These are phyloP conservation scores for Coemansia sp. DNA, from an alignment of 192 early-diverging fungal genomes.

Conservation along the genomic window DNA sequence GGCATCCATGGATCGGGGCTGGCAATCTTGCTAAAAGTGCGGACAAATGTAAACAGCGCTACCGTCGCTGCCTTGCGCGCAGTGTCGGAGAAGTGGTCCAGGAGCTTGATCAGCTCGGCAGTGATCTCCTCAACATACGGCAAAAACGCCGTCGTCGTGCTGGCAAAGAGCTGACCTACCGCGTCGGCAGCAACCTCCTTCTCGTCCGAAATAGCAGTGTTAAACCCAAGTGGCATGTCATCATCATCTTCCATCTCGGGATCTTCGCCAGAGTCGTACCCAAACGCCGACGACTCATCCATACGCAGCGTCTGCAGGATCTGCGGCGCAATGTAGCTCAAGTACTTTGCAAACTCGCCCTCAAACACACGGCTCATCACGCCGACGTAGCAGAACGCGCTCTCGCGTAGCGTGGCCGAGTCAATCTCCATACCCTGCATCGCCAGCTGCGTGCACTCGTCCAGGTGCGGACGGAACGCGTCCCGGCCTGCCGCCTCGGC, in stretches of 20 bases:
- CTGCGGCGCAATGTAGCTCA: constrained; percentile 75
- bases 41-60: constrained; percentile 73
- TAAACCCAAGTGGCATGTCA: constrained; percentile 62
- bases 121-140: constrained; percentile 79
- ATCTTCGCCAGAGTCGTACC: constrained; percentile 12
- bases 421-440: constrained; percentile 76
- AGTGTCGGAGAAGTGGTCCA: constrained; percentile 76
- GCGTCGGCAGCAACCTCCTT: constrained; percentile 91
- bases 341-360: constrained; percentile 78
- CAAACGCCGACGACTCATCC: constrained; percentile 61
- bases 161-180: constrained; percentile 82
- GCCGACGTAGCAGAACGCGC: constrained; percentile 84
- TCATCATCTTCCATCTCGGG: constrained; percentile 57
- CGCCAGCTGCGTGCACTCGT: constrained; percentile 73
- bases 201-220: constrained; percentile 84
- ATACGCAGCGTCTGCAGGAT: constrained; percentile 76
- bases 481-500: constrained; percentile 87
- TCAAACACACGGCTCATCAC: constrained; percentile 78
- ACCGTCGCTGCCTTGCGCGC: constrained; percentile 76
- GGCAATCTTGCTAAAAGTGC: constrained; percentile 75
- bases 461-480: constrained; percentile 72
- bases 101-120: constrained; percentile 64
- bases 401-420: constrained; percentile 75
- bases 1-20: constrained; percentile 57
- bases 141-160: constrained; percentile 71